Evolutionary conservation across 2,329 filamentous ascomycete genomes (phyloP).

Genomic region (Apiospora phragmitis): DNA sequence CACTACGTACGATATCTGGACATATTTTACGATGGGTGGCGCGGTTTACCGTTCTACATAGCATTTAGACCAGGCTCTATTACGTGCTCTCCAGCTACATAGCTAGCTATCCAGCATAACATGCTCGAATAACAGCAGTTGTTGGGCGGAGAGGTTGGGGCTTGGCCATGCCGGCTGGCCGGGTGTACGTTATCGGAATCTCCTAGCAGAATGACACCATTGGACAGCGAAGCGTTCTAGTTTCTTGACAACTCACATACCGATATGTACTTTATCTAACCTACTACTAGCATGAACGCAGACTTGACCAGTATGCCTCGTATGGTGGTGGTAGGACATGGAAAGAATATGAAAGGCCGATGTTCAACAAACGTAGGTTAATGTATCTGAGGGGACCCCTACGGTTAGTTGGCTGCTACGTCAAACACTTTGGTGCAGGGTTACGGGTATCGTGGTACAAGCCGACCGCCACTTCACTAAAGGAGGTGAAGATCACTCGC

Average conservation of each 20-base stretch:
- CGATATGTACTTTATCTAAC: neutral
- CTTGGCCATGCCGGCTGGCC: neutral
- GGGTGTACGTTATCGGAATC: neutral
- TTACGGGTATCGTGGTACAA: conserved; percentile 9
- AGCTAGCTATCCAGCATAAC: neutral
- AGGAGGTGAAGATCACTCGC: conserved; percentile 5
- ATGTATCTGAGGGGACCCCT: neutral
- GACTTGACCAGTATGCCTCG: neutral
- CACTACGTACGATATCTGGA: neutral
- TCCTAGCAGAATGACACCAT: conserved; percentile 6
- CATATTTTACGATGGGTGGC: neutral
- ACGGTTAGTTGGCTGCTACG: neutral
- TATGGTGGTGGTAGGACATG: neutral
- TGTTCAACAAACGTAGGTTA: neutral
- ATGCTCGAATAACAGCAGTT: neutral
- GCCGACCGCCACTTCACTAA: conserved; percentile 5
- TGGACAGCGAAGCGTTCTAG: neutral
- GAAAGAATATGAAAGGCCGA: neutral
- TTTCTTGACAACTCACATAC: neutral
- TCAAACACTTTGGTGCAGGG: neutral
- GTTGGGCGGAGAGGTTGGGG: neutral
- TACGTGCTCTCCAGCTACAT: neutral
- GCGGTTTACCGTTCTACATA: neutral
- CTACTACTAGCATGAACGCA: too few species aligned
- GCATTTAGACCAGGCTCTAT: conserved; percentile 1